These are phyloP conservation scores for Ceratocystis diversiconidia DNA, from an alignment of 2,329 filamentous ascomycete species.

Conservation along the genomic window DNA sequence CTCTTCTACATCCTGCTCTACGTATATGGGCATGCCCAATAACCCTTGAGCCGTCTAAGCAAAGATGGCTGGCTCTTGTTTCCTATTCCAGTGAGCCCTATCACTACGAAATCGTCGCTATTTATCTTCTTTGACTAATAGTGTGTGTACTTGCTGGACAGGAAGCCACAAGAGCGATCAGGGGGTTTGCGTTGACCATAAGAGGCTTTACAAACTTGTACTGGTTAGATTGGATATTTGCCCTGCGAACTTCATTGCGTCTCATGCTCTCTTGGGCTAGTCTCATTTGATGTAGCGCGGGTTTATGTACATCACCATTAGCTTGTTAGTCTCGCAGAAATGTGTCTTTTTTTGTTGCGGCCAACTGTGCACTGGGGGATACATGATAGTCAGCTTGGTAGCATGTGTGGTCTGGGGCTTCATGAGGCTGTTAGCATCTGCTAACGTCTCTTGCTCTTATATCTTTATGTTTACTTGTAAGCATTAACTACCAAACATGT, in stretches of 20 bases:
- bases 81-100: background rate
- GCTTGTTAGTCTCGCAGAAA: background rate
- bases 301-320: background rate
- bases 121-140: background rate
- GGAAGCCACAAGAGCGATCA: background rate
- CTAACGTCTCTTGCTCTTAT: background rate
- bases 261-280: background rate
- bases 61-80: background rate
- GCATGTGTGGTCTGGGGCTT: background rate
- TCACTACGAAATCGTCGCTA: background rate
- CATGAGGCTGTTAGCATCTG: background rate
- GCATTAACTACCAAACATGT: slow-evolving; percentile 9
- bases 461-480: background rate
- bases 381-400: background rate
- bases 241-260: background rate
- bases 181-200: background rate
- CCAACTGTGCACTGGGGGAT: background rate
- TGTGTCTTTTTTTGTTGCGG: background rate
- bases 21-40: background rate
- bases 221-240: background rate
- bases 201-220: background rate
- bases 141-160: background rate
- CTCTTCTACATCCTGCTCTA: background rate
- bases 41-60: background rate
- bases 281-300: slow-evolving; percentile 1